Percentiles rank a stretch among this genome's conserved stretches.
These are phyloP conservation scores for Heritiera fomes DNA, from an alignment of 345 rosid genomes.

Conservation along the genomic window DNA sequence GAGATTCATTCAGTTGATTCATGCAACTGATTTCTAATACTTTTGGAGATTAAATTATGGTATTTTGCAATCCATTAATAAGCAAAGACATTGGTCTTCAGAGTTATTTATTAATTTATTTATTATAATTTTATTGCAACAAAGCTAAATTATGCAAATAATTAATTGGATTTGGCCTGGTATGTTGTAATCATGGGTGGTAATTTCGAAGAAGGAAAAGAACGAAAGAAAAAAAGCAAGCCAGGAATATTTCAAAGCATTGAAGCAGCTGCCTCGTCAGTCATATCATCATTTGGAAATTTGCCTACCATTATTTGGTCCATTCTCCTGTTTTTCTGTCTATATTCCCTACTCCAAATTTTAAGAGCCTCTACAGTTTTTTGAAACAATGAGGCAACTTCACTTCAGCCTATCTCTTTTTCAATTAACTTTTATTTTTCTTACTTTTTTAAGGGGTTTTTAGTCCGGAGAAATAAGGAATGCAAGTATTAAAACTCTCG, in stretches of 20 bases:
- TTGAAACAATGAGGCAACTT: neutral
- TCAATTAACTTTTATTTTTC: too few species aligned
- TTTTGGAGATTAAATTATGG: too few species aligned
- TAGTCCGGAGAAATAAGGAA: too few species aligned
- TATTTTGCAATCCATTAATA: too few species aligned
- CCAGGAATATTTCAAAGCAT: constrained; percentile 3
- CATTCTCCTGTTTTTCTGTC: neutral
- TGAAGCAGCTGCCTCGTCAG: constrained; percentile 16
- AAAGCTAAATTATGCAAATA: constrained; percentile 13
- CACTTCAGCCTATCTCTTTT: too few species aligned
- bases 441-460: too few species aligned
- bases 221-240: constrained; percentile 24
- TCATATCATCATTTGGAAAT: constrained; percentile 22
- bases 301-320: neutral
- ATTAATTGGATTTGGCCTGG: constrained; percentile 1
- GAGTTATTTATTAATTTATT: neutral
- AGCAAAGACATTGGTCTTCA: too few species aligned
- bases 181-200: constrained; percentile 12
- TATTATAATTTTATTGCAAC: neutral
- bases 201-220: constrained; percentile 23
- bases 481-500: too few species aligned
- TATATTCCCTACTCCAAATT: too few species aligned
- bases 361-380: neutral
- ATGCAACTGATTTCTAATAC: too few species aligned
- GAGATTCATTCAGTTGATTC: too few species aligned